Evolutionary conservation across 2,329 filamentous ascomycete genomes (phyloP), one percentile per base, ranked within the genome.

Genomic region (Monilinia fructicola): DNA sequence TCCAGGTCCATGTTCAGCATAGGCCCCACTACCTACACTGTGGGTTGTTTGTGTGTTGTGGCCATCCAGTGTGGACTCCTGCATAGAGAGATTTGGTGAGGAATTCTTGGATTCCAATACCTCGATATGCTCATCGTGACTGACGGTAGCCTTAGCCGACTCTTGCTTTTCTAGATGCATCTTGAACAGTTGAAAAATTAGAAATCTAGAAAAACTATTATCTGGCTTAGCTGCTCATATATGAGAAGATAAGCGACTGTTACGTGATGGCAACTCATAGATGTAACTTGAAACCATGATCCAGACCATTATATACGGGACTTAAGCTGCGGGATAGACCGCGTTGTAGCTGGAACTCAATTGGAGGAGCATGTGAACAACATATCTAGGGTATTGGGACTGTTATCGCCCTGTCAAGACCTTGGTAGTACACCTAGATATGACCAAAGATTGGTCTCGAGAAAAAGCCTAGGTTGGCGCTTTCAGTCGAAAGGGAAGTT

Each of bases 1-100:
- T 6, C 73, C 68, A 54, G 74, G 69, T 5, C 76, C 76, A 64
- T 78, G 75, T 59, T 76, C 76, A 35, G 73, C 74, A 42, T 74
- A 74, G 14, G 64, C 62, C 16, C 42, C 14, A 10, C 53, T 65
- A 31, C 12, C 53, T 28, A 28, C 18, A 21, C 16, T n/a, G 38
- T 31, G 14, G 2, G 28, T 23, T 12, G 42, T 48, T 16, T 35
- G 28, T 3, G 52, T 38, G 10, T 48, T 65, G 18, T 65, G 18
- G 21, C 44, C 58, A 26, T 50, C 21, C 58, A 52, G 5, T 16
- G 58, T 50, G 3, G 58, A 61, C 1, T 50, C 58, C 14, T 61
- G 31, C n/a, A 50, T 59, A 26, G 54, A 59, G 28, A 65, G 28
- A 31, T 52, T 26, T 58, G 42, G 63, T 16, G 63, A 65, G 5